These are phyloP conservation scores for Paecilomyces niveus DNA, from an alignment of 2,329 filamentous ascomycete genomes.

Conservation along the genomic window DNA sequence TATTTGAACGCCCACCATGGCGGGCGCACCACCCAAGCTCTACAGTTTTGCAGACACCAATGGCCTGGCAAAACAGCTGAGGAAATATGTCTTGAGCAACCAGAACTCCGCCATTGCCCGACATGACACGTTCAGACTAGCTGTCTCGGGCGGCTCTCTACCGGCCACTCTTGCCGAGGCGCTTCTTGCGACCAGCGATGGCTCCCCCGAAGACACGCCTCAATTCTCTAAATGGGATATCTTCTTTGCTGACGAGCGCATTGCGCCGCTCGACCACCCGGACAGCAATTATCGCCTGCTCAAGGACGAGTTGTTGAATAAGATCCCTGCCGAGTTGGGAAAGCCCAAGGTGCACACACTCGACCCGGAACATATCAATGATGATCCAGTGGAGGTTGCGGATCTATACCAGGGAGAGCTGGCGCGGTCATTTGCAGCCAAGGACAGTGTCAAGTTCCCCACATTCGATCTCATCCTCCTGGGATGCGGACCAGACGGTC, in stretches of 20 bases:
- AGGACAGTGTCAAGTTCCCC: slow-evolving; percentile 89
- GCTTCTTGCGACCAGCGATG: slow-evolving; percentile 55
- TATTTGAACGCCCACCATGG: slow-evolving; percentile 24
- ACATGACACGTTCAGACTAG: slow-evolving; percentile 82
- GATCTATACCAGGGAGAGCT: slow-evolving; percentile 88
- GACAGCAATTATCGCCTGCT: slow-evolving; percentile 93
- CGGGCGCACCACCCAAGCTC: slow-evolving; percentile 50
- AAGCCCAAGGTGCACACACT: slow-evolving; percentile 73
- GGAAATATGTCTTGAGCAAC: slow-evolving; percentile 71
- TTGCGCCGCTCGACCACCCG: slow-evolving; percentile 80
- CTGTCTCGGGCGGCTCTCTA: slow-evolving; percentile 87
- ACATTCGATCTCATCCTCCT: slow-evolving; percentile 92
- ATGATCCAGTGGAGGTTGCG: slow-evolving; percentile 84
- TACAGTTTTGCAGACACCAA: slow-evolving; percentile 69
- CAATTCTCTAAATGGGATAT: slow-evolving; percentile 90
- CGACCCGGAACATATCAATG: slow-evolving; percentile 56
- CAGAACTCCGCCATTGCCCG: slow-evolving; percentile 74
- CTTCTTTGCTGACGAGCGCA: slow-evolving; percentile 97
- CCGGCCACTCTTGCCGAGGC: slow-evolving; percentile 82
- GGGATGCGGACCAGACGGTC: slow-evolving; percentile 90
- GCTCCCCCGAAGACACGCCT: slow-evolving; percentile 52
- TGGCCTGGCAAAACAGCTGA: slow-evolving; percentile 67
- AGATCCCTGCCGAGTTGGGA: slow-evolving; percentile 64
- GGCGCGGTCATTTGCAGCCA: slow-evolving; percentile 76
- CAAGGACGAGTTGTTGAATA: slow-evolving; percentile 80